These are phyloP conservation scores for Mycena sanguinolenta DNA, from an alignment of 768 basidiomycete genomes.

Conservation along the genomic window DNA sequence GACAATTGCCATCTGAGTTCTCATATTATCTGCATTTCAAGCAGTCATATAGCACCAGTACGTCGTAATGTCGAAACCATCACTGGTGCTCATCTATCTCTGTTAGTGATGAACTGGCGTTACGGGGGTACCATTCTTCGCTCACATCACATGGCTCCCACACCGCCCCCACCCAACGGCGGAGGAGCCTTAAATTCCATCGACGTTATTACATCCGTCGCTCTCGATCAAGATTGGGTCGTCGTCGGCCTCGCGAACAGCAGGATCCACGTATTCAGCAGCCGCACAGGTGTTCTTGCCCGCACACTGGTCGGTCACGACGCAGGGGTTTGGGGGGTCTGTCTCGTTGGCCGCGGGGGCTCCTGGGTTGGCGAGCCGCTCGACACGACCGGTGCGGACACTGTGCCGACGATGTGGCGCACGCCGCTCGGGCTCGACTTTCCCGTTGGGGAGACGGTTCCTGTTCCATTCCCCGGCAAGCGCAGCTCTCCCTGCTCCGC, in stretches of 20 bases:
- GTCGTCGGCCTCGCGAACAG: conserved; percentile 91
- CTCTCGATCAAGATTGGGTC: conserved; percentile 86
- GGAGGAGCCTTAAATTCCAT: conserved; percentile 53
- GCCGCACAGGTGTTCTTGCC: conserved; percentile 79
- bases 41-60: conserved; percentile 78
- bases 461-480: conserved; percentile 45
- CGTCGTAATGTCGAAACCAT: conserved; percentile 39
- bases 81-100: conserved; percentile 16
- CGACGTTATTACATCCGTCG: conserved; percentile 88
- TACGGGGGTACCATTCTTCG: conserved; percentile 79
- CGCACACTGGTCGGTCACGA: conserved; percentile 89
- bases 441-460: conserved; percentile 35
- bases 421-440: conserved; percentile 61
- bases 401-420: conserved; percentile 57
- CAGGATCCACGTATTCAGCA: conserved; percentile 88
- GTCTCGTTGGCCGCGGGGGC: conserved; percentile 80
- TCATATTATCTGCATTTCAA: conserved; percentile 83
- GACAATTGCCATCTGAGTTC: conserved; percentile 44
- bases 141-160: conserved; percentile 63
- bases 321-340: conserved; percentile 93
- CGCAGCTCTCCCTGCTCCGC: conserved; percentile 72
- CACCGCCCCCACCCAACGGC: conserved; percentile 43
- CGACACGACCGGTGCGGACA: conserved; percentile 8
- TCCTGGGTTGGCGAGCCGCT: conserved; percentile 42
- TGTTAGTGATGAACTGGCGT: conserved; percentile 84